Conservation (phyloP, 768 basidiomycete genomes). For the Tricholoma flavovirens region DNA sequence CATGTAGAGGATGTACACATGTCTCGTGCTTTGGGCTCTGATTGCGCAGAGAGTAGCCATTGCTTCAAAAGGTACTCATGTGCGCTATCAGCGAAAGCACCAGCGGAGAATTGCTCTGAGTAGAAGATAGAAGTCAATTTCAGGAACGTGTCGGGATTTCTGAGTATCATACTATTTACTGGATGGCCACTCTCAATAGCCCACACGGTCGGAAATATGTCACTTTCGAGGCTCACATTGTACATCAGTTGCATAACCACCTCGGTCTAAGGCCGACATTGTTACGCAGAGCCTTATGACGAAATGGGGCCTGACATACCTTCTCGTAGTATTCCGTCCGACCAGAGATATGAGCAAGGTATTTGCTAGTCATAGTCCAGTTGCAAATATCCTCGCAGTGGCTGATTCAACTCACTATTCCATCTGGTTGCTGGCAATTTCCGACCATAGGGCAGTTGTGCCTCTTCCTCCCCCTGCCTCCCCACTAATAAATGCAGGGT, state of each 20-base stretch:
- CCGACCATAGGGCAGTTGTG: conserved; percentile 32
- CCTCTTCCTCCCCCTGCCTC: conserved; percentile 28
- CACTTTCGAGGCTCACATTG: conserved; percentile 34
- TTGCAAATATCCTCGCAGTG: neutral
- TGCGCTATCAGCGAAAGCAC: conserved; percentile 56
- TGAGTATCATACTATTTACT: conserved; percentile 30
- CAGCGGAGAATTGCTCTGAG: conserved; percentile 43
- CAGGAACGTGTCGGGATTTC: neutral
- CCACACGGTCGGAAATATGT: conserved; percentile 54
- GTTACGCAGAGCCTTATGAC: neutral
- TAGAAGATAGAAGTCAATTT: neutral
- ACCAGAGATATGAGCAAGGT: conserved; percentile 71
- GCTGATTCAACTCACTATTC: conserved; percentile 42
- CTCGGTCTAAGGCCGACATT: conserved; percentile 34
- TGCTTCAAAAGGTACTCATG: conserved; percentile 71
- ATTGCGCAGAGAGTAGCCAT: conserved; percentile 51
- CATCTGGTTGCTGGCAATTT: conserved; percentile 53
- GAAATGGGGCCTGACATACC: conserved; percentile 14
- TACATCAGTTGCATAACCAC: conserved; percentile 45
- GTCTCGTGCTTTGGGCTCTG: conserved; percentile 46
- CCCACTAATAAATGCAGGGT: conserved; percentile 26
- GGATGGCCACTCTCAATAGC: conserved; percentile 38
- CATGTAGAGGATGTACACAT: conserved; percentile 44
- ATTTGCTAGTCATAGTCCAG: conserved; percentile 46
- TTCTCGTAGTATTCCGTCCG: conserved; percentile 54